Evolutionary conservation across 306 rosid genomes (phyloP).

Genomic region (Citrullus mucosospermus): DNA sequence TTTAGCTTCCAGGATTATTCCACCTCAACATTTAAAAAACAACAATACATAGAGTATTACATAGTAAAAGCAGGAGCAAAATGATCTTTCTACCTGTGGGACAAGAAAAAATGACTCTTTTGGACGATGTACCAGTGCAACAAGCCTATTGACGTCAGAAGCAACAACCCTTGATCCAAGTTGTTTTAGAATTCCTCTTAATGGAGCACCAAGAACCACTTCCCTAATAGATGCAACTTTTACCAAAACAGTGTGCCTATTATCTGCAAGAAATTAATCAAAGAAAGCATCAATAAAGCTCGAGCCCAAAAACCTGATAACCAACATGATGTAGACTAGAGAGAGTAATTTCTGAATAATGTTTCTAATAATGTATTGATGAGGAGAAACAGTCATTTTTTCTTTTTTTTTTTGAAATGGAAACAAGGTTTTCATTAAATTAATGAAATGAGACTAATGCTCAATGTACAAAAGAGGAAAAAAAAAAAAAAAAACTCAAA

Average conservation of each 20-base stretch:
- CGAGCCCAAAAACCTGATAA: constrained; percentile 13
- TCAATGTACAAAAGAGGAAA: no score
- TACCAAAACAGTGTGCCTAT: constrained; percentile 52
- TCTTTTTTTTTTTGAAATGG: no score
- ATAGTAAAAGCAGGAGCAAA: neutral
- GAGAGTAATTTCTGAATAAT: no score
- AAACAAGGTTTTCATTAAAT: no score
- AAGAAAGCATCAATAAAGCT: constrained; percentile 12
- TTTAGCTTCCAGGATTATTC: neutral
- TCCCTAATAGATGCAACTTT: constrained; percentile 88
- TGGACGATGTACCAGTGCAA: constrained; percentile 89
- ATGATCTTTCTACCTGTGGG: constrained; percentile 46
- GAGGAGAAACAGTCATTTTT: no score
- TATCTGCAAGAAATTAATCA: constrained; percentile 34
- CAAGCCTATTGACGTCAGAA: constrained; percentile 34
- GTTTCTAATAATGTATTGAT: no score
- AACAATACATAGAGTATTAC: neutral
- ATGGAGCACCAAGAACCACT: constrained; percentile 93
- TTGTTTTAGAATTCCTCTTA: constrained; percentile 57
- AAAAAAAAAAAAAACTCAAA: no score
- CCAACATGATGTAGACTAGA: neutral
- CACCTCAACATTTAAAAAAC: neutral
- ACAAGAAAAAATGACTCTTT: constrained; percentile 70
- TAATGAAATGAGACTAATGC: no score
- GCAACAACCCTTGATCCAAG: constrained; percentile 52